Evolutionary conservation across 306 rosid genomes (phyloP).

Genomic region (Hylodesmum podocarpum): DNA sequence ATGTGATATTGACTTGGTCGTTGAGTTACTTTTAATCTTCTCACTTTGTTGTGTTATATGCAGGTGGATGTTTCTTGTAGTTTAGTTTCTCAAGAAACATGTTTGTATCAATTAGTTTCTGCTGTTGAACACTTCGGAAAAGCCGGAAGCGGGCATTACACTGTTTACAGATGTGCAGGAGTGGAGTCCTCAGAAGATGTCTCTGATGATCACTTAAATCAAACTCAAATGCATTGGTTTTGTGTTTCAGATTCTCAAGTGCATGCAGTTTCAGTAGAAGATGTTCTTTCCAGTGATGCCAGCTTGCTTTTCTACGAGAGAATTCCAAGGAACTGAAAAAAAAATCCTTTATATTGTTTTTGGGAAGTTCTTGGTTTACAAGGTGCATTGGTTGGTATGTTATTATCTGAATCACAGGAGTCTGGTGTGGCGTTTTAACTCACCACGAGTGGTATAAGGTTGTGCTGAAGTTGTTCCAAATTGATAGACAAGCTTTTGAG

Average conservation of each 20-base stretch:
- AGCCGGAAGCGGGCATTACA: conserved; percentile 91
- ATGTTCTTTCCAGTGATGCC: conserved; percentile 80
- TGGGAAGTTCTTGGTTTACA: conserved; percentile 8
- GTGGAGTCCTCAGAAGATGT: conserved; percentile 32
- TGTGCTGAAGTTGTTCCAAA: background rate
- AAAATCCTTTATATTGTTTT: background rate
- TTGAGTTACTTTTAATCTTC: background rate
- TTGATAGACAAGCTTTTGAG: background rate
- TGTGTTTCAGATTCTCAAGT: conserved; percentile 85
- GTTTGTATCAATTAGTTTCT: conserved; percentile 71
- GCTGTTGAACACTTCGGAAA: conserved; percentile 85
- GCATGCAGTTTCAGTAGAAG: conserved; percentile 58
- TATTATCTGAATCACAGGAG: conserved; percentile 14
- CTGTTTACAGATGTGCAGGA: conserved; percentile 68
- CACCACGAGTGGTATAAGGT: background rate
- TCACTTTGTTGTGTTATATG: conserved; percentile 14
- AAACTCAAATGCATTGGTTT: conserved; percentile 54
- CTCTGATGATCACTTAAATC: conserved; percentile 27
- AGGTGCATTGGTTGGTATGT: background rate
- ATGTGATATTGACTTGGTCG: background rate
- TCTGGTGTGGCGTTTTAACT: background rate
- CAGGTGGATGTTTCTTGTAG: conserved; percentile 47
- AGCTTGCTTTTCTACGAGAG: conserved; percentile 91
- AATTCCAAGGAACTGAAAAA: conserved; percentile 43
- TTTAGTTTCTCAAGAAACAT: conserved; percentile 39